Percentiles rank a stretch among this genome's conserved stretches.
phyloP scores from a whole-genome alignment of 2,329 filamentous ascomycete genomes.

The Coniochaeta ligniaria region DNA sequence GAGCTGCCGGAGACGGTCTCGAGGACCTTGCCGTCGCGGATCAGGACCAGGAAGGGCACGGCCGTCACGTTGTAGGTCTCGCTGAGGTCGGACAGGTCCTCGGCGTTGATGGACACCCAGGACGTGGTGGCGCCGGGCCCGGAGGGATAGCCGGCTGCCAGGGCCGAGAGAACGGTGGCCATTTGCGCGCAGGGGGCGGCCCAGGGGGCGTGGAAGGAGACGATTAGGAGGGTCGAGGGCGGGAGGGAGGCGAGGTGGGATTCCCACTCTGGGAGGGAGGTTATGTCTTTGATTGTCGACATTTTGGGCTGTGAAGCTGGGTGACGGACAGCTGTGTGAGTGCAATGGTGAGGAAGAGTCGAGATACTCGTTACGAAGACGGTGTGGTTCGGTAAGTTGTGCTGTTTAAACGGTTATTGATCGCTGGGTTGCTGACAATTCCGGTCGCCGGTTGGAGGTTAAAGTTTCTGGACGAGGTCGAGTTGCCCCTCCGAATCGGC shows the following conservation, averaged over 20 bases:
- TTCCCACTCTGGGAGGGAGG: slow-evolving; percentile 66
- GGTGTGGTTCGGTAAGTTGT: neutral
- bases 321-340: neutral
- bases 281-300: slow-evolving; percentile 73
- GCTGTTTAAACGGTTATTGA: neutral
- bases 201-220: slow-evolving; percentile 97
- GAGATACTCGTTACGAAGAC: neutral
- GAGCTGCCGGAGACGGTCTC: slow-evolving; percentile 89
- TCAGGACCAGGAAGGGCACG: slow-evolving; percentile 83
- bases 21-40: slow-evolving; percentile 66
- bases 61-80: slow-evolving; percentile 92
- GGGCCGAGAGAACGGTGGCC: slow-evolving; percentile 75
- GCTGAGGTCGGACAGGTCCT: slow-evolving; percentile 86
- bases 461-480: neutral
- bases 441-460: neutral
- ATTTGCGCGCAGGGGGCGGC: slow-evolving; percentile 94
- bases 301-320: slow-evolving; percentile 33
- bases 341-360: neutral
- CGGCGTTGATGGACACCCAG: slow-evolving; percentile 89
- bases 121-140: slow-evolving; percentile 62
- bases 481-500: slow-evolving; percentile 1
- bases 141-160: slow-evolving; percentile 78
- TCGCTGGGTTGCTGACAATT: neutral
- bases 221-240: slow-evolving; percentile 65
- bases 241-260: slow-evolving; percentile 59